Conservation (phyloP, 306 rosid species). For the Dryas drummondii region DNA sequence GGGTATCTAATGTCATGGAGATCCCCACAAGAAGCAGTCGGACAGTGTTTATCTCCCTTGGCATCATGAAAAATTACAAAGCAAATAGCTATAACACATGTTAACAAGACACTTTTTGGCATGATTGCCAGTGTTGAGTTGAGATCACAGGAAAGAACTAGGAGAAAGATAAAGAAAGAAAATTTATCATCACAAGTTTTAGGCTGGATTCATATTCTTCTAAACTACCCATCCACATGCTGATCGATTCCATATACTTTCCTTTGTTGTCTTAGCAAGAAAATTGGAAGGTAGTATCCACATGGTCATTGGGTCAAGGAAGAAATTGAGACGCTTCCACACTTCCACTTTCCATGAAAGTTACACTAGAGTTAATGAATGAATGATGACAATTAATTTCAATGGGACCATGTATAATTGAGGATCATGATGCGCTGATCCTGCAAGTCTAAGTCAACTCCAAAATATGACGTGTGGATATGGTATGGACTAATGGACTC, state of each 20-base stretch:
- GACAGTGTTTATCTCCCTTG: background rate
- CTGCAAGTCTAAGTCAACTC: too few relatives aligned
- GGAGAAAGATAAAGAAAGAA: background rate
- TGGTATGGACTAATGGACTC: too few relatives aligned
- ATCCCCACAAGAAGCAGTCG: constrained; percentile 19
- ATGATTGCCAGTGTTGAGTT: background rate
- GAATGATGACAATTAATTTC: too few relatives aligned
- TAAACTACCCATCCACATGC: background rate
- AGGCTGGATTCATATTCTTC: background rate
- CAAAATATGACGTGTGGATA: too few relatives aligned
- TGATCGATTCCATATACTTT: background rate
- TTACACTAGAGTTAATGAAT: too few relatives aligned
- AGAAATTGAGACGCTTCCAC: background rate
- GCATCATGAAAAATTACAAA: background rate
- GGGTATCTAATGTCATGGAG: background rate
- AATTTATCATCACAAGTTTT: background rate
- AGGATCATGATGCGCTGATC: too few relatives aligned
- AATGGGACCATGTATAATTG: too few relatives aligned
- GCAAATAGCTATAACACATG: background rate
- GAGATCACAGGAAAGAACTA: background rate
- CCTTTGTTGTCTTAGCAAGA: too few relatives aligned
- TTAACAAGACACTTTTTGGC: background rate
- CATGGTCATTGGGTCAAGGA: background rate
- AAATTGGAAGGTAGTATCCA: background rate
- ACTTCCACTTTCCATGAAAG: too few relatives aligned